Conservation (phyloP, 805 yeast genomes). For the Metschnikowia anglica region DNA sequence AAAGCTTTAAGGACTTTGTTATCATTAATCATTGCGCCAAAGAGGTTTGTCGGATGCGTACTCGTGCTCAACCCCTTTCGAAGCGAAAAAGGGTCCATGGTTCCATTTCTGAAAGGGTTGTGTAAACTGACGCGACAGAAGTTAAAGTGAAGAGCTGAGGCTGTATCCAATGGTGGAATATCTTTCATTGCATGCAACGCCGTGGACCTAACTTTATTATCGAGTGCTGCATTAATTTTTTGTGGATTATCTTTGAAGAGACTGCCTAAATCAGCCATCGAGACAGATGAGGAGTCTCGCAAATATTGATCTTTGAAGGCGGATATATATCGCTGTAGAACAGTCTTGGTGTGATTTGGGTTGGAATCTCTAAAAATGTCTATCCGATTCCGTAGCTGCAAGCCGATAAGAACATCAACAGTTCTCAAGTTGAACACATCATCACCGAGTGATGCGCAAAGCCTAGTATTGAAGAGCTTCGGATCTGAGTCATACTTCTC, state of each 20-base stretch:
- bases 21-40: conserved; percentile 13
- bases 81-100: conserved; percentile 16
- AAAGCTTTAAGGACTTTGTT: conserved; percentile 8
- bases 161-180: not conserved
- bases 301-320: conserved; percentile 11
- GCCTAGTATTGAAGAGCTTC: not conserved
- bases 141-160: not conserved
- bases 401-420: conserved; percentile 8
- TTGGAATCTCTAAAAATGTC: conserved; percentile 11
- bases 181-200: conserved; percentile 7
- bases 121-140: conserved; percentile 9
- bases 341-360: conserved; percentile 9
- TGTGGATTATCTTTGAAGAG: conserved; percentile 5
- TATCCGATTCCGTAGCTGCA: conserved; percentile 7
- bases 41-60: conserved; percentile 11
- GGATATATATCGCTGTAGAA: conserved; percentile 10
- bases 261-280: conserved; percentile 7
- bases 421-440: conserved; percentile 12
- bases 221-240: not conserved
- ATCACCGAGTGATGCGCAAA: conserved; percentile 11
- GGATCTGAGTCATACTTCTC: not conserved
- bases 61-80: conserved; percentile 14
- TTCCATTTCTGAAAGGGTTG: conserved; percentile 14
- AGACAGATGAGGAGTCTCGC: not conserved
- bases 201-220: conserved; percentile 1